These are phyloP conservation scores for Rhodotorula babjevae DNA, from an alignment of 768 basidiomycete species.

Conservation along the genomic window DNA sequence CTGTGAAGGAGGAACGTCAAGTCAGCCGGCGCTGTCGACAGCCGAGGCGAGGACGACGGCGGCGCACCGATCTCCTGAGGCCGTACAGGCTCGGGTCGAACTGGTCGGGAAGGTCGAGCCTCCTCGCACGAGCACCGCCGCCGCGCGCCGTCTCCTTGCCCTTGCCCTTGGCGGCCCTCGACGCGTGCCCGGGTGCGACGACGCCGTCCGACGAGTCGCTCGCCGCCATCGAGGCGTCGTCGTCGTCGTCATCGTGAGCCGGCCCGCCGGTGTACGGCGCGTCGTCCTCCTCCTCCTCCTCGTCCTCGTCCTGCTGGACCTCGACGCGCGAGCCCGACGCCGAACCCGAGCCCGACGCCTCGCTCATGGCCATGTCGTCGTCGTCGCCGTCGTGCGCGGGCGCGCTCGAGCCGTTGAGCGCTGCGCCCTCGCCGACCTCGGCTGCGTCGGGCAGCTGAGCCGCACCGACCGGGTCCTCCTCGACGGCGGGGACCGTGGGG, in stretches of 20 bases:
- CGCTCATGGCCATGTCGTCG: conserved; percentile 18
- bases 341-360: conserved; percentile 5
- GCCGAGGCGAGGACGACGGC: background rate
- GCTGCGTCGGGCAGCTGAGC: too few relatives aligned
- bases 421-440: too few relatives aligned
- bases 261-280: too few relatives aligned
- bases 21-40: too few relatives aligned
- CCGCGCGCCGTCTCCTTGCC: conserved; percentile 31
- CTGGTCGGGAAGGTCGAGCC: conserved; percentile 17
- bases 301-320: too few relatives aligned
- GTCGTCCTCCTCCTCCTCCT: background rate
- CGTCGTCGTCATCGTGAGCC: conserved; percentile 6
- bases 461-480: background rate
- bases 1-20: background rate
- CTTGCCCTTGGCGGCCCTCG: conserved; percentile 31
- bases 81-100: conserved; percentile 43
- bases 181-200: conserved; percentile 37
- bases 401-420: too few relatives aligned
- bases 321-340: background rate
- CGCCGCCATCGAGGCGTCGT: background rate
- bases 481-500: background rate
- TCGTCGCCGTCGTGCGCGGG: background rate
- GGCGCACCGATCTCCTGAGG: conserved; percentile 43
- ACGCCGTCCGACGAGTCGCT: conserved; percentile 45
- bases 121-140: background rate